A percentile compares a stretch with the other conserved stretches of the same genome.
phyloP scores from a whole-genome alignment of 2,329 filamentous ascomycete species.

The Clonostachys chloroleuca region DNA sequence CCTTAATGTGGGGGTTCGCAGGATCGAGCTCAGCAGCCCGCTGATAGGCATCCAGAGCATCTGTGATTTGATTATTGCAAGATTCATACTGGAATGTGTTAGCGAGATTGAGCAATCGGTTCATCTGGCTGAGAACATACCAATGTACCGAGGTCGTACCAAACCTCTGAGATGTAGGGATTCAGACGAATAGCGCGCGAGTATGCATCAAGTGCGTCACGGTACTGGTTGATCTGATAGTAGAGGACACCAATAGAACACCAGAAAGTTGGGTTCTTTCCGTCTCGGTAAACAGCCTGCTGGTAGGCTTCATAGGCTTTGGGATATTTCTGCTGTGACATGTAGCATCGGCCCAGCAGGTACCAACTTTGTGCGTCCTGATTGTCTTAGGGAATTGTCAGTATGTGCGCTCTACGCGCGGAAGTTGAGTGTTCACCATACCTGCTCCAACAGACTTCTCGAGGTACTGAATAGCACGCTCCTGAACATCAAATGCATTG shows the following conservation, averaged over 20 bases:
- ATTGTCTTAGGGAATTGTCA: constrained; percentile 60
- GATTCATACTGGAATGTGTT: constrained; percentile 74
- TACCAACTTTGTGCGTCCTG: constrained; percentile 98
- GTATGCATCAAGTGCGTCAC: constrained; percentile 95
- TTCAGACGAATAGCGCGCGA: constrained; percentile 94
- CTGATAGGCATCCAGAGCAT: constrained; percentile 93
- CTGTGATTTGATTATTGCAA: constrained; percentile 97
- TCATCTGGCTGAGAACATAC: constrained; percentile 44
- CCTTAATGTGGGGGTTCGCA: constrained; percentile 91
- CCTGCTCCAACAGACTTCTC: constrained; percentile 94
- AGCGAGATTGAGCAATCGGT: constrained; percentile 10
- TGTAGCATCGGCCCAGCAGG: constrained; percentile 93
- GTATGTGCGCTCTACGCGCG: constrained; percentile 1
- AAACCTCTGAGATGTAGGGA: constrained; percentile 97
- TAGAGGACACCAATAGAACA: constrained; percentile 98
- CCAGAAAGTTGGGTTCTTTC: constrained; percentile 98
- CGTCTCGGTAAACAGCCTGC: constrained; percentile 96
- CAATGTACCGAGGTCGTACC: constrained; percentile 96
- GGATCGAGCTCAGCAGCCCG: constrained; percentile 93
- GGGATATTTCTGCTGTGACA: constrained; percentile 98
- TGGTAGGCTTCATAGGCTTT: constrained; percentile 99
- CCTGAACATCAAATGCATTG: constrained; percentile 84
- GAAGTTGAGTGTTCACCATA: constrained; percentile 37
- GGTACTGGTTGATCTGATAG: constrained; percentile 99
- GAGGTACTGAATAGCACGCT: constrained; percentile 93